Conservation (phyloP, 139 green algal genomes). For the Micractinium sp. region DNA sequence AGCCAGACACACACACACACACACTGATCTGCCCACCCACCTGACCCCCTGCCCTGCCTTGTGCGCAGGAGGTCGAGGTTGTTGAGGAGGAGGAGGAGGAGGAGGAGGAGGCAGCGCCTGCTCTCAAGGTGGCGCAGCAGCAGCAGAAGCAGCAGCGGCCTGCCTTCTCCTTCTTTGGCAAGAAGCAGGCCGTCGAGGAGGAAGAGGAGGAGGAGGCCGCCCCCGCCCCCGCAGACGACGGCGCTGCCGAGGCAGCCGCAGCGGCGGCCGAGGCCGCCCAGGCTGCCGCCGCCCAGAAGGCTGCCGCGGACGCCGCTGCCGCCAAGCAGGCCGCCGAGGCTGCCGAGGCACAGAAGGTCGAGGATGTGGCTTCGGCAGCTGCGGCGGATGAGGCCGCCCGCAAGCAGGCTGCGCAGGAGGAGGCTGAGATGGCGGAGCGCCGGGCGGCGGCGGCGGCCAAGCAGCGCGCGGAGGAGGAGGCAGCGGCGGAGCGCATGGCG, state of each 20-base stretch:
- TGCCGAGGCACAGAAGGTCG: not conserved
- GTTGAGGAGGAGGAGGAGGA: not conserved
- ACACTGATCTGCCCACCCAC: not conserved
- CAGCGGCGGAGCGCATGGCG: not conserved
- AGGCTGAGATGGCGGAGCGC: slow-evolving; percentile 14
- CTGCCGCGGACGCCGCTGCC: not conserved
- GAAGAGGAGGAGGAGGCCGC: not conserved
- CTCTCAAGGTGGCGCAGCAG: not conserved
- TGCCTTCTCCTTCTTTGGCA: too few species aligned
- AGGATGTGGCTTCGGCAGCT: not conserved
- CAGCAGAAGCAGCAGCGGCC: slow-evolving; percentile 1
- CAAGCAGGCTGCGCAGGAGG: slow-evolving; percentile 35
- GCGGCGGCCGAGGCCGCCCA: not conserved
- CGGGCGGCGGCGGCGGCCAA: slow-evolving; percentile 23
- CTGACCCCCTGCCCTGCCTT: not conserved
- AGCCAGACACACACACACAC: not conserved
- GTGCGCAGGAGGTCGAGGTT: not conserved
- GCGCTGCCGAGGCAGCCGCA: not conserved
- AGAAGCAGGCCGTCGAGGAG: not conserved
- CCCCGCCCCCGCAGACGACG: not conserved
- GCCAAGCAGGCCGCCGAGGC: not conserved
- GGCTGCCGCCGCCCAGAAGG: slow-evolving; percentile 19
- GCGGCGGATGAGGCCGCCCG: slow-evolving; percentile 32
- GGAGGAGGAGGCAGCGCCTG: slow-evolving; percentile 1
- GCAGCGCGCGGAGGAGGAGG: slow-evolving; percentile 29